Base-by-base conservation (phyloP, 257 asterid genomes). In the Scutellaria galericulata region DNA sequence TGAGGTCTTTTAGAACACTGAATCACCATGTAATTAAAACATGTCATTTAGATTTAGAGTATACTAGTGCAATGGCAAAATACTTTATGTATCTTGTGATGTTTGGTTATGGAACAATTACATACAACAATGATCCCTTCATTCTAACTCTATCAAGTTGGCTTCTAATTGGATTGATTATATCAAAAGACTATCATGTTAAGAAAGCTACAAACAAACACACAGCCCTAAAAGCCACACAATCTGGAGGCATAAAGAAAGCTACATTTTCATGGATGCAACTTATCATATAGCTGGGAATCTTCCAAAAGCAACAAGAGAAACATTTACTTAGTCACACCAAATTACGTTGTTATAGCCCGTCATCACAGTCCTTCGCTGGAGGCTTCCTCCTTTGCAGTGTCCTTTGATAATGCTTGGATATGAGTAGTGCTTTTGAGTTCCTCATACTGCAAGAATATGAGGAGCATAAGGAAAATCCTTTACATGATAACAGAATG, bases 401-500 rank as follows among this genome's bases (percentile, higher is more conserved):
- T 51, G 60, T 78, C 85, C 73, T 78, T 80, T 27, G 79, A 37
- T 37, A 89, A 71, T 71, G 78, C 79, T 82, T 81, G 85, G 18
- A 39, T 63, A 44, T 71, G 84, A 11, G 78, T 66, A 11, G 78
- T 66, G 71, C 78, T 78, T 77, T 79, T 88, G 44, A 83, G 78
- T 77, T 85, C 92, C 77, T 91, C 95, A 22, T 66, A 79, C 97
- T 92, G 92, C 74, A 75, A 74, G 48, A 66, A 72, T 31, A 7
- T 1, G 44, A 68, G 48, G 72, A 9, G 24, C 66, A 62, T 40
- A 20, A 58, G 13, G 65, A 27, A n/a, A 62, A 44, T 54, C 67
- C 47, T 48, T 69, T 52, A 56, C 68, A 44, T 44, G 22, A 71
- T 41, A 8, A 35, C 22, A n/a, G 53, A 64, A 37, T 31, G 44